Evolutionary conservation across 2,329 filamentous ascomycete genomes (phyloP), one percentile per base, ranked within the genome.

Genomic region (Neoarthrinium moseri): DNA sequence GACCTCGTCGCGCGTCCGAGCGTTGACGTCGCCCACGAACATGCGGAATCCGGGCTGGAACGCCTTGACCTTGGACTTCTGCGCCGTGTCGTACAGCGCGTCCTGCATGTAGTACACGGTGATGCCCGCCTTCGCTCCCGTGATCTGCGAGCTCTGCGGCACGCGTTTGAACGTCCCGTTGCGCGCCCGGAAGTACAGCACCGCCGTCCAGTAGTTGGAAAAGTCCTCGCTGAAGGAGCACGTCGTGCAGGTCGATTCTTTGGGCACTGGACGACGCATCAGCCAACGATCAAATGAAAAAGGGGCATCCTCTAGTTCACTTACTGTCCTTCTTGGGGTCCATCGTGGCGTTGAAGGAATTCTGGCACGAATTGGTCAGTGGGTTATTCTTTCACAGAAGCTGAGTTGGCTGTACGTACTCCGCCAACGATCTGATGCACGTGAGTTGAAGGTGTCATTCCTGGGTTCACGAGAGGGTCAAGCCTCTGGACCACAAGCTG

Each of bases 1-100:
- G 34, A 33, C 49, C 52, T 17, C 35, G 8, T 23, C 40, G 10
- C 53, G 41, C n/a, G 48, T 45, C 2, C 53, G 50, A n/a, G 56
- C 47, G 15, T 49, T 47, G 22, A 65, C 62, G 38, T 74, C 66
- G 27, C 71, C 71, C 7, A 69, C 63, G n/a, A 74, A 65, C 71
- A 74, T 73, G 36, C 71, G 68, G 63, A 74, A 74, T 8, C 71
- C 56, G 59, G 37, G 37, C 10, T 40, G 67, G 56, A 73, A 73
- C 0, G 70, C 70, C 1, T 68, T 72, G 3, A 71, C 68, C 12
- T 61, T 64, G 10, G 37, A 40, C 37, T 40, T 40, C 21, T 40
- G 37, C 23, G 15, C 13, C 3, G 61, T 57, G 4, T 61, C 63
- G 1, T 59, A 62, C 1, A 50, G 48, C 8, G 53, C 45, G 10